phyloP scores from a whole-genome alignment of 257 asterid species.

The Lithospermum erythrorhizon region DNA sequence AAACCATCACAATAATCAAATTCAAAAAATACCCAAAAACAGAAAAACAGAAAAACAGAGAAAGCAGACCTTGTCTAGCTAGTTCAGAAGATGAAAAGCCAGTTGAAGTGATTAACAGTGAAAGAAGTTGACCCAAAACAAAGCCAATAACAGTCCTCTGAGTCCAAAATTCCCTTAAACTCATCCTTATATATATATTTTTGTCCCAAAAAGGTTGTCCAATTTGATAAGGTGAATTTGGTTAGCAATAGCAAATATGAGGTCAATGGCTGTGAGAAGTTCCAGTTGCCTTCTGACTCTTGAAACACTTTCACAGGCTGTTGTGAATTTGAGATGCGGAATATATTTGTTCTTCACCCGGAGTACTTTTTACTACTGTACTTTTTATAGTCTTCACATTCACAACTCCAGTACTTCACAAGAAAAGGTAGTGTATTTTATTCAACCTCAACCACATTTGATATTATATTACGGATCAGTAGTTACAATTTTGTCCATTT shows the following conservation, averaged over 20 bases:
- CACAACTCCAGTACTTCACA: too few species aligned
- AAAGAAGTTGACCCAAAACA: conserved; percentile 70
- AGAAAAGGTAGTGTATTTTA: too few species aligned
- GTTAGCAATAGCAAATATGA: too few species aligned
- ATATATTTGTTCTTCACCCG: neutral
- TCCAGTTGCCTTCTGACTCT: neutral
- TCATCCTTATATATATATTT: conserved; percentile 22
- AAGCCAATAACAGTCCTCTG: conserved; percentile 60
- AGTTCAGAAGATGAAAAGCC: conserved; percentile 93
- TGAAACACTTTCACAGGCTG: too few species aligned
- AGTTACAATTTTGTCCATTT: too few species aligned
- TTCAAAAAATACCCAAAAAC: neutral
- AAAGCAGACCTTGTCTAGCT: conserved; percentile 47
- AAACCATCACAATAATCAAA: neutral
- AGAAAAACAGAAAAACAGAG: neutral
- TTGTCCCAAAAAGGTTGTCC: neutral
- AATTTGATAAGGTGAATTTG: too few species aligned
- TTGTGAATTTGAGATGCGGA: neutral
- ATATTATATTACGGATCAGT: too few species aligned
- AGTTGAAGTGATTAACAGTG: conserved; percentile 80
- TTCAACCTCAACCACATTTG: too few species aligned
- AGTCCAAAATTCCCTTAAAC: conserved; percentile 30
- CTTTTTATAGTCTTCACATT: too few species aligned
- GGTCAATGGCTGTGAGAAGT: neutral
- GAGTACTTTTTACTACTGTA: too few species aligned